phyloP scores from a whole-genome alignment of 192 early-diverging fungal species.

The Mortierella hygrophila region DNA sequence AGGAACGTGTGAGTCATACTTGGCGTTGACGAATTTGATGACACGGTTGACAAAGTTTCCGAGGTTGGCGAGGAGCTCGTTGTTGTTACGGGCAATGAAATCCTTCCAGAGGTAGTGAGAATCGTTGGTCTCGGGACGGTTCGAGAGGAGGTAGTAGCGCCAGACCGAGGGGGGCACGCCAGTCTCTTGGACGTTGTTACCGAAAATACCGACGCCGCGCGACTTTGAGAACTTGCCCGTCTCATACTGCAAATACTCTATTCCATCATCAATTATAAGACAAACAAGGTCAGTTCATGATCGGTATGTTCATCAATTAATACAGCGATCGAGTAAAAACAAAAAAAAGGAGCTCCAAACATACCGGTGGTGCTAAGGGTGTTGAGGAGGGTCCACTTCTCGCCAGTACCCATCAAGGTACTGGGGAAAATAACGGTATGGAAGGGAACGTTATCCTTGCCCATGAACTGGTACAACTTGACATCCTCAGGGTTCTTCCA shows the following conservation, averaged over 20 bases:
- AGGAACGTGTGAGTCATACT: slow-evolving; percentile 91
- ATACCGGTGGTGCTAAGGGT: slow-evolving; percentile 93
- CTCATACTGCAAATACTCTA: slow-evolving; percentile 98
- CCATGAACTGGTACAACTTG: slow-evolving; percentile 99
- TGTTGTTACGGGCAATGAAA: slow-evolving; percentile 95
- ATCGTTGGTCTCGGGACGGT: slow-evolving; percentile 94
- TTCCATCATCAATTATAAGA: background rate
- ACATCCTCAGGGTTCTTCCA: slow-evolving; percentile 99
- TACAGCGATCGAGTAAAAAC: background rate
- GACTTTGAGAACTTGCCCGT: slow-evolving; percentile 97
- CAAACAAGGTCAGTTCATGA: background rate
- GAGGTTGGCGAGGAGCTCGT: slow-evolving; percentile 93
- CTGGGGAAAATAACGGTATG: slow-evolving; percentile 98
- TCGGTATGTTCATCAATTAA: background rate
- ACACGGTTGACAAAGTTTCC: slow-evolving; percentile 99
- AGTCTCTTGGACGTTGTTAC: slow-evolving; percentile 92
- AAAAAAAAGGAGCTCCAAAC: background rate
- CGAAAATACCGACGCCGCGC: slow-evolving; percentile 96
- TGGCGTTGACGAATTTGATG: slow-evolving; percentile 92
- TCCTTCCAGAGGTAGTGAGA: slow-evolving; percentile 94
- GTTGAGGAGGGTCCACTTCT: slow-evolving; percentile 93
- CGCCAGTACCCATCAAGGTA: slow-evolving; percentile 85
- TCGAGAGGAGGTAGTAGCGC: slow-evolving; percentile 95
- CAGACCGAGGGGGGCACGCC: slow-evolving; percentile 93
- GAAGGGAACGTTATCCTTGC: slow-evolving; percentile 99